A percentile compares a stretch with the other conserved stretches of the same genome.
Conservation (phyloP, 169 alveolate species). For the Eimeria acervulina region DNA sequence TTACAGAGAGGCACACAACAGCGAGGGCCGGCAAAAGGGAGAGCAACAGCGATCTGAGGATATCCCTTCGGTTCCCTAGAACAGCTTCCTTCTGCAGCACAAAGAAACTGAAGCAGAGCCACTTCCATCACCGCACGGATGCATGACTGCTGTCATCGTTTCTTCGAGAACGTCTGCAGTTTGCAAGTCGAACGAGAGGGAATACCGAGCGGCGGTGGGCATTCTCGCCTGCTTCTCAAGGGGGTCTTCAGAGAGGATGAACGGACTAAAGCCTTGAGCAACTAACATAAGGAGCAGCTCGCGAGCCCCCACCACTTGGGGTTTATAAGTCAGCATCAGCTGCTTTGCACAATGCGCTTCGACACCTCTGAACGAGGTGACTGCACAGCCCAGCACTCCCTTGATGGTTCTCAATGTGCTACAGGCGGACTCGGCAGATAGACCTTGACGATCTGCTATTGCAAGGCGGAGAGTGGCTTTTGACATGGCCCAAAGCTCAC, state of each 20-base stretch:
- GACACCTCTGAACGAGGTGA: background rate
- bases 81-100: constrained; percentile 64
- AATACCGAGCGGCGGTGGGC: background rate
- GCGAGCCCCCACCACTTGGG: constrained; percentile 61
- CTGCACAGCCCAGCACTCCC: constrained; percentile 55
- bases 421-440: constrained; percentile 33
- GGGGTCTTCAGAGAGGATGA: constrained; percentile 45
- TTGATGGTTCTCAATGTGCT: constrained; percentile 39
- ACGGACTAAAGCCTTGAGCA: constrained; percentile 16
- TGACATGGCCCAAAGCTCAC: background rate
- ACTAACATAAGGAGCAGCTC: constrained; percentile 8
- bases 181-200: background rate
- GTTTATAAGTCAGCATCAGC: constrained; percentile 67
- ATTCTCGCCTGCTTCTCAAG: constrained; percentile 51
- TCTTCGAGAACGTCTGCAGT: background rate
- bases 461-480: constrained; percentile 52
- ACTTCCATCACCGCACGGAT: background rate
- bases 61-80: constrained; percentile 1
- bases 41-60: background rate
- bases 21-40: constrained; percentile 19
- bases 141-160: no score
- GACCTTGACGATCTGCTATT: background rate
- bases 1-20: constrained; percentile 46
- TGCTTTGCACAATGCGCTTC: background rate
- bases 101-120: background rate